phyloP scores from a whole-genome alignment of 176 grass and related monocot genomes.

The Eleusine coracana region DNA sequence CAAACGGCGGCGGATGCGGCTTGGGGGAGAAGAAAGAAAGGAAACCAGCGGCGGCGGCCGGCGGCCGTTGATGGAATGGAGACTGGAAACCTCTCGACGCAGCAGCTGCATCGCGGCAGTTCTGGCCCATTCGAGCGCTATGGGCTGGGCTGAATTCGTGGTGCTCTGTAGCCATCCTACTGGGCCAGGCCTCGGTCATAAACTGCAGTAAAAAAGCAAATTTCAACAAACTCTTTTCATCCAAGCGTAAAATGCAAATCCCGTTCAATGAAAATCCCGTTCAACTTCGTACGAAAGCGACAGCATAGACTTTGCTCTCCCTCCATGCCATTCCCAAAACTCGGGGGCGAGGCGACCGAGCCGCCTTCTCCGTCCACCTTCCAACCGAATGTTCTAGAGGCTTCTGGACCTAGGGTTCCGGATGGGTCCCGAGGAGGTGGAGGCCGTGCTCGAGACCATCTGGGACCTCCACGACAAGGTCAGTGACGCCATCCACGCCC shows the following conservation, averaged over 20 bases:
- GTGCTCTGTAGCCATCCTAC: neutral
- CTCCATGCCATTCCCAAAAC: conserved; percentile 43
- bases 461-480: conserved; percentile 95
- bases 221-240: too few species aligned
- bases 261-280: too few species aligned
- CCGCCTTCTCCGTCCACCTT: neutral
- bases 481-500: conserved; percentile 87
- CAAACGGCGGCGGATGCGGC: conserved; percentile 20
- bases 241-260: too few species aligned
- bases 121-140: neutral
- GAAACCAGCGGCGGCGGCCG: conserved; percentile 41
- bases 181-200: neutral
- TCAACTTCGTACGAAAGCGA: too few species aligned
- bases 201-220: too few species aligned
- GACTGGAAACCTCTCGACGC: conserved; percentile 9
- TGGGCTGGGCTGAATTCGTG: neutral
- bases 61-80: conserved; percentile 36
- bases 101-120: neutral
- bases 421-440: conserved; percentile 70
- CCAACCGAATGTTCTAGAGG: conserved; percentile 27
- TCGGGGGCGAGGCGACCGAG: neutral
- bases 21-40: conserved; percentile 56
- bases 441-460: conserved; percentile 83
- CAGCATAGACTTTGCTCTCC: conserved; percentile 11
- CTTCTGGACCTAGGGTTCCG: conserved; percentile 35